Base-by-base conservation (phyloP, 2,329 filamentous ascomycete genomes). In the Nannizziopsis barbatae region DNA sequence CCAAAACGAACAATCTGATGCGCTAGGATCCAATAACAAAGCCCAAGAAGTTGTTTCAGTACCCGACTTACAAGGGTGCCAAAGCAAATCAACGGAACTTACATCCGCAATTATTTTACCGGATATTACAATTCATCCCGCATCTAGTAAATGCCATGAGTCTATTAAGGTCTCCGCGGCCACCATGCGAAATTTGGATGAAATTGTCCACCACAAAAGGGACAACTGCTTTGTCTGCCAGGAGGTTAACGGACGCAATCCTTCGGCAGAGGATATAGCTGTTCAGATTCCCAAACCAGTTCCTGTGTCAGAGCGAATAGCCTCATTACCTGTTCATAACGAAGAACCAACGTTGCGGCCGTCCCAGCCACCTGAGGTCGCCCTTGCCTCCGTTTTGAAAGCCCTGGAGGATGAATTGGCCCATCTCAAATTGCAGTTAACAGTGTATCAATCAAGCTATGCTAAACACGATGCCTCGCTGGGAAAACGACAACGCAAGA, bases 321-420 rank as follows among this genome's bases (percentile, higher is more conserved):
- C 66, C 20, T 58, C 63, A 42, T 55, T 45, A 39, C 47, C 43
- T 30, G 49, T 37, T 49, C 52, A 47, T 44, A 72, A 77, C 42
- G 70, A 73, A n/a, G 75, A 79, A 45, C 74, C 74, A 0, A 82
- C 79, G 0, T 61, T 81, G 41, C 76, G 79, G 0, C 79, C 71
- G 5, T 74, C 81, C 1, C 81, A 86, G 59, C 70, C 79, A 1
- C 86, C 86, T 0, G 79, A 76, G 3, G 67, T 81, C 38, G 86
- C 87, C 8, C 76, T 95, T 18, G 83, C 84, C 6, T 78, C 81
- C n/a, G 84, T 94, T 17, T 81, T 94, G 62, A 92, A 93, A 66
- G 76, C 80, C 6, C 71, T 93, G 2, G 75, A 86, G 56, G 86
- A 93, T 61, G 88, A 95, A 63, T 75, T 89, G 39, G 74, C 75